Evolutionary conservation across 306 rosid genomes (phyloP).

Genomic region (Glycine latifolia): DNA sequence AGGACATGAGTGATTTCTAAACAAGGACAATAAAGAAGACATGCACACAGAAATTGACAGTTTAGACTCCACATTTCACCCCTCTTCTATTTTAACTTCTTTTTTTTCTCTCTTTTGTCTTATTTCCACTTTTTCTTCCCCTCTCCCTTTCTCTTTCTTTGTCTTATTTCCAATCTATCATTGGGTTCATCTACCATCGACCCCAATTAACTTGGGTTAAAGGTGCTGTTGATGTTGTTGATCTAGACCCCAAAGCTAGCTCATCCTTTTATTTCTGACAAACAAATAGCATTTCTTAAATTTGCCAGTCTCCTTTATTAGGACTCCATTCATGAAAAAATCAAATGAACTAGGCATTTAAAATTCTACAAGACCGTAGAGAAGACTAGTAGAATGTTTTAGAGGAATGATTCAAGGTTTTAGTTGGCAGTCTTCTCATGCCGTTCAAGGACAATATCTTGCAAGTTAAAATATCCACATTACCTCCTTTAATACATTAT

Average conservation of each 20-base stretch:
- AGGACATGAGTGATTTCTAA: conserved; percentile 21
- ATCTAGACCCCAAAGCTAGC: conserved; percentile 34
- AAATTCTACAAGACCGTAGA: conserved; percentile 29
- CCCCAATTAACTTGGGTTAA: too few relatives aligned
- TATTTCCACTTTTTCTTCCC: too few relatives aligned
- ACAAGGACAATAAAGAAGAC: conserved; percentile 35
- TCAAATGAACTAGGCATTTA: conserved; percentile 9
- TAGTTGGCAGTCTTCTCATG: conserved; percentile 6
- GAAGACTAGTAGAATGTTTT: conserved; percentile 30
- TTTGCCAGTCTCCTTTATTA: not conserved
- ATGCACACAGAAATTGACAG: conserved; percentile 7
- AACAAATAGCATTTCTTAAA: conserved; percentile 9
- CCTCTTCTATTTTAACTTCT: too few relatives aligned
- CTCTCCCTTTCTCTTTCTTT: too few relatives aligned
- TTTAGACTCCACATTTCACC: too few relatives aligned
- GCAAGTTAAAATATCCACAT: conserved; percentile 35
- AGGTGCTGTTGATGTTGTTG: too few relatives aligned
- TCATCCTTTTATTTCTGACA: not conserved
- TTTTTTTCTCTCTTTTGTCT: too few relatives aligned
- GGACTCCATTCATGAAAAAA: conserved; percentile 7
- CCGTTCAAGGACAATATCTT: conserved; percentile 37
- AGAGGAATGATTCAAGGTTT: conserved; percentile 32
- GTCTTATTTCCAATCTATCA: too few relatives aligned
- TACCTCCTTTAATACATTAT: conserved; percentile 90
- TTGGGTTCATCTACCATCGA: too few relatives aligned